Conservation (phyloP, 768 basidiomycete species). For the Boletus tylopilopsis region DNA sequence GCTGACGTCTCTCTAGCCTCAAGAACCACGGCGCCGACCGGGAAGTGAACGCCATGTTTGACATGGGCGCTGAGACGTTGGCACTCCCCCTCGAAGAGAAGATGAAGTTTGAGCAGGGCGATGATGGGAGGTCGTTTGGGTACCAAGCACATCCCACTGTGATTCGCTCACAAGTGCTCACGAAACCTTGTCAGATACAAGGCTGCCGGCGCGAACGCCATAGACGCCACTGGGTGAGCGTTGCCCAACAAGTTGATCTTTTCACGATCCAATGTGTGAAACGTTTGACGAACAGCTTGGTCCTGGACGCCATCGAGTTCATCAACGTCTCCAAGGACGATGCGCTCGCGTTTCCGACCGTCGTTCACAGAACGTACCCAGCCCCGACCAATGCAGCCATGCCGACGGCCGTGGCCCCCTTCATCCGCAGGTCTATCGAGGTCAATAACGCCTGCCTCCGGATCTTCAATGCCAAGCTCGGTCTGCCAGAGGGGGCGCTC, state of each 20-base stretch:
- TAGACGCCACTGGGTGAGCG: slow-evolving; percentile 51
- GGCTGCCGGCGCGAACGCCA: slow-evolving; percentile 57
- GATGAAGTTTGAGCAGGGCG: slow-evolving; percentile 41
- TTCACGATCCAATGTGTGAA: too few species aligned
- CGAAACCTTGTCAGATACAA: slow-evolving; percentile 45
- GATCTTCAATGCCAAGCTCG: slow-evolving; percentile 55
- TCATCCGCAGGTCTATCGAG: slow-evolving; percentile 53
- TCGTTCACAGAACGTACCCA: slow-evolving; percentile 56
- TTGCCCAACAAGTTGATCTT: too few species aligned
- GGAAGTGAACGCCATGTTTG: slow-evolving; percentile 38
- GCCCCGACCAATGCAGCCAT: slow-evolving; percentile 48
- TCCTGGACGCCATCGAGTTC: slow-evolving; percentile 58
- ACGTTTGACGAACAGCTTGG: too few species aligned
- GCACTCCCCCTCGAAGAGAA: slow-evolving; percentile 40
- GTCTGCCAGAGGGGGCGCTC: slow-evolving; percentile 48
- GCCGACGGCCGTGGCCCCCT: slow-evolving; percentile 46
- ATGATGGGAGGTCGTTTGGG: slow-evolving; percentile 40
- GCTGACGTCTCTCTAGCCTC: slow-evolving; percentile 25
- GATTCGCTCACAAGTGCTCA: not conserved
- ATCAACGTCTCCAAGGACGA: slow-evolving; percentile 71
- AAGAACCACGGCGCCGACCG: slow-evolving; percentile 41
- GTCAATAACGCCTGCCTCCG: slow-evolving; percentile 51
- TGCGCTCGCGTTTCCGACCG: slow-evolving; percentile 52
- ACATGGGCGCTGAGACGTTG: slow-evolving; percentile 40
- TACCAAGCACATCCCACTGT: slow-evolving; percentile 3